These are phyloP conservation scores for Chaetoceros tenuissimus DNA, from an alignment of 108 stramenopile species.

Conservation along the genomic window DNA sequence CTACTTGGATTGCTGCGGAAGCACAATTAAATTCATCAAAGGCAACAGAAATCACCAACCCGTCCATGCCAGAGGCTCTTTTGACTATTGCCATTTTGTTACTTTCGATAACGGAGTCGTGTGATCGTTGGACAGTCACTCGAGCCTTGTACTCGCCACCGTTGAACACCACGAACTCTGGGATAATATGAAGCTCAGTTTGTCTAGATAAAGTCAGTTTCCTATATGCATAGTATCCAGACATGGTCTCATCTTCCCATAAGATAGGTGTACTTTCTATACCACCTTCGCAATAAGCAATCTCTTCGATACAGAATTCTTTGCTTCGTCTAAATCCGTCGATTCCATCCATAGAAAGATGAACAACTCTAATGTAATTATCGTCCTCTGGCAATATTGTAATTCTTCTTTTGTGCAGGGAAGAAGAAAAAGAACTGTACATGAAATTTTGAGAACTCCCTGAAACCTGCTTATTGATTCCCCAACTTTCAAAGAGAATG, in stretches of 20 bases:
- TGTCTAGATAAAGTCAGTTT: conserved; percentile 49
- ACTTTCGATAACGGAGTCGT: conserved; percentile 19
- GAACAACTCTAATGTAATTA: conserved; percentile 38
- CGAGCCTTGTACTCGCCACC: conserved; percentile 33
- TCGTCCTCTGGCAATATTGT: conserved; percentile 56
- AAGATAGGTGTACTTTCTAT: conserved; percentile 55
- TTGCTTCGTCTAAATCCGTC: conserved; percentile 50
- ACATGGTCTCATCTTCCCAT: conserved; percentile 52
- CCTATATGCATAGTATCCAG: conserved; percentile 73
- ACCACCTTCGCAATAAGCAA: conserved; percentile 62
- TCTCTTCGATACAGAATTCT: conserved; percentile 59
- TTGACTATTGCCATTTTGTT: conserved; percentile 8
- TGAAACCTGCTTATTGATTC: neutral
- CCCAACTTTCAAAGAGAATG: conserved; percentile 45
- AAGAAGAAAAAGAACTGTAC: conserved; percentile 59
- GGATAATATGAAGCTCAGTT: conserved; percentile 69
- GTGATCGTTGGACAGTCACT: conserved; percentile 22
- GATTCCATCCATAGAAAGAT: conserved; percentile 70
- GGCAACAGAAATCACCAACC: conserved; percentile 11
- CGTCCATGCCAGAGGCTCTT: conserved; percentile 9
- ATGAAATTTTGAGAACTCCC: conserved; percentile 14
- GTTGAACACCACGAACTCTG: conserved; percentile 80
- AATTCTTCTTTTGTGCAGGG: conserved; percentile 39
- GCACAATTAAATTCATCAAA: conserved; percentile 36
- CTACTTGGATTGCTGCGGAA: conserved; percentile 52